Conservation (phyloP, 768 basidiomycete genomes). For the Roridomyces roridus region DNA sequence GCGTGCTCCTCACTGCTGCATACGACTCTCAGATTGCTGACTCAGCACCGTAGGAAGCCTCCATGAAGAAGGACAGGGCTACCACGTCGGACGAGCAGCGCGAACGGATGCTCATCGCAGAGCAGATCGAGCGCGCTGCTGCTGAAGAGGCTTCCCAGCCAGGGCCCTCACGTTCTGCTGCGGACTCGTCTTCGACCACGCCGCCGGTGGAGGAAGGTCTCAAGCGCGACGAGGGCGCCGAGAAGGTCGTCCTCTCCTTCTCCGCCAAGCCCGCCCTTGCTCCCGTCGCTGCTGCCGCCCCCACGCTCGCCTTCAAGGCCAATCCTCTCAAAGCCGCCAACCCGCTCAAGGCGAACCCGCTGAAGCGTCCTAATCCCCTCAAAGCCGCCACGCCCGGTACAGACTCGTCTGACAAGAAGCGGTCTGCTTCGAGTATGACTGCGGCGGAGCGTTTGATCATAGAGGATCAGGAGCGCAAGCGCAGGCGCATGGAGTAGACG, state of each 20-base stretch:
- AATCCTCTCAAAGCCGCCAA: slow-evolving; percentile 63
- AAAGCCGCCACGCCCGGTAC: slow-evolving; percentile 54
- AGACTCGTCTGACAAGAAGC: slow-evolving; percentile 60
- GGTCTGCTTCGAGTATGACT: slow-evolving; percentile 67
- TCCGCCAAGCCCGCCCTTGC: slow-evolving; percentile 56
- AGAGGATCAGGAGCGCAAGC: slow-evolving; percentile 92
- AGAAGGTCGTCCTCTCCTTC: slow-evolving; percentile 80
- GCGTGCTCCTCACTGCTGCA: slow-evolving; percentile 28
- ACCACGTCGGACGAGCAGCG: slow-evolving; percentile 95
- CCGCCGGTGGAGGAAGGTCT: slow-evolving; percentile 62
- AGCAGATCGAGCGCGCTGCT: slow-evolving; percentile 91
- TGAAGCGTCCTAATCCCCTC: slow-evolving; percentile 80
- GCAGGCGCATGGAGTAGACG: slow-evolving; percentile 67
- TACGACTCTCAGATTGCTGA: neutral
- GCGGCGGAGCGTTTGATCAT: slow-evolving; percentile 86
- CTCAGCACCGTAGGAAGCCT: slow-evolving; percentile 64
- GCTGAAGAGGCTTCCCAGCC: slow-evolving; percentile 44
- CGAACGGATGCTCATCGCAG: slow-evolving; percentile 85
- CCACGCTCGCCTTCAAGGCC: slow-evolving; percentile 57
- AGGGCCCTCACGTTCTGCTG: slow-evolving; percentile 35
- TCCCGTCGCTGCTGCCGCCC: slow-evolving; percentile 40
- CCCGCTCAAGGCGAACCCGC: slow-evolving; percentile 34
- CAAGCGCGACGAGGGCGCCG: slow-evolving; percentile 72
- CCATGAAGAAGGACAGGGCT: slow-evolving; percentile 88
- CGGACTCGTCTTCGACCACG: slow-evolving; percentile 34